Evolutionary conservation across 768 basidiomycete species (phyloP).

Genomic region (Kwoniella pini): DNA sequence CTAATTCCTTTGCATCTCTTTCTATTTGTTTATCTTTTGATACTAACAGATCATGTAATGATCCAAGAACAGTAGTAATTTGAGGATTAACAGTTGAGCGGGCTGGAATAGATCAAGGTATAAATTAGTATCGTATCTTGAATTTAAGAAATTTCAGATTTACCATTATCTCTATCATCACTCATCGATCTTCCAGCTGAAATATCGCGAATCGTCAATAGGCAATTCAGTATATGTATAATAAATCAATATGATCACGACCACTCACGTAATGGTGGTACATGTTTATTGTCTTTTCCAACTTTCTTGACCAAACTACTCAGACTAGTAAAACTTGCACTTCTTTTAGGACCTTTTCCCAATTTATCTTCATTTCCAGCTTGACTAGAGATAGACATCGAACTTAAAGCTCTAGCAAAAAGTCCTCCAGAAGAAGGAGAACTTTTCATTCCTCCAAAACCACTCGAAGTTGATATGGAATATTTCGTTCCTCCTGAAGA

Average conservation of each 20-base stretch:
- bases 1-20: conserved; percentile 44
- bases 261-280: conserved; percentile 6
- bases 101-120: not conserved
- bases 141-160: not conserved
- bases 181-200: conserved; percentile 11
- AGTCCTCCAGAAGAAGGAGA: conserved; percentile 19
- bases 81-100: conserved; percentile 31
- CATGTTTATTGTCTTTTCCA: conserved; percentile 13
- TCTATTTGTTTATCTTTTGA: conserved; percentile 49
- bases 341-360: conserved; percentile 35
- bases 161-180: conserved; percentile 17
- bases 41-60: conserved; percentile 41
- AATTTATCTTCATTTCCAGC: conserved; percentile 1
- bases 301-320: conserved; percentile 34
- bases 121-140: not conserved
- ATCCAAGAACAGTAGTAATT: conserved; percentile 38
- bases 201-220: not conserved
- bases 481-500: not conserved
- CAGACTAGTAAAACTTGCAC: conserved; percentile 42
- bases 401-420: conserved; percentile 35
- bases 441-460: conserved; percentile 7
- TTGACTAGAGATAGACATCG: conserved; percentile 32
- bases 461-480: not conserved
- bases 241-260: not conserved
- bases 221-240: not conserved